phyloP scores from a whole-genome alignment of 1,284 basidiomycete species.

The Sutorius eximius region DNA sequence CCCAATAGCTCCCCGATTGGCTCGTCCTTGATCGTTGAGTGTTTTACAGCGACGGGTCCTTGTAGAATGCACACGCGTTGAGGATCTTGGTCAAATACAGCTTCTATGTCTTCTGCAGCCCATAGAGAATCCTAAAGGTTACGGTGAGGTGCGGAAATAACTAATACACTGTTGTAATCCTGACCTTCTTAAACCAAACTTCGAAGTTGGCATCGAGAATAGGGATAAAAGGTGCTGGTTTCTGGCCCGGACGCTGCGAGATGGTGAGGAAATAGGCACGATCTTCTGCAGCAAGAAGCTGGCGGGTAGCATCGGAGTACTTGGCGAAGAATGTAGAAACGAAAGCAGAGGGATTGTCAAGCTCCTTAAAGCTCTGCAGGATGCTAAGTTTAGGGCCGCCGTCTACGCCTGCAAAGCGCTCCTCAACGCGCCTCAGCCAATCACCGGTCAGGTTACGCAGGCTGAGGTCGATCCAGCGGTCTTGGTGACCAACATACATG shows the following conservation, averaged over 20 bases:
- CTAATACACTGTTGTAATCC: constrained; percentile 19
- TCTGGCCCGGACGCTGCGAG: constrained; percentile 92
- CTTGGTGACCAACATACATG: constrained; percentile 91
- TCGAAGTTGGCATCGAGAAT: constrained; percentile 91
- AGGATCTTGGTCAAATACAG: constrained; percentile 96
- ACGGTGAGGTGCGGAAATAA: constrained; percentile 18
- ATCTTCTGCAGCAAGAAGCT: constrained; percentile 94
- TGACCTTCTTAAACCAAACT: constrained; percentile 98
- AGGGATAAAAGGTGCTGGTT: constrained; percentile 99
- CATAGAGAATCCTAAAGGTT: constrained; percentile 85
- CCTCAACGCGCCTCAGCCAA: constrained; percentile 95
- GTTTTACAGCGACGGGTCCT: constrained; percentile 92
- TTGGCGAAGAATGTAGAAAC: constrained; percentile 82
- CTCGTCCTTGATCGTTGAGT: constrained; percentile 87
- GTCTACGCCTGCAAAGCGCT: constrained; percentile 94
- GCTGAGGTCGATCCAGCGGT: constrained; percentile 93
- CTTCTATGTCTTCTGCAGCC: constrained; percentile 98
- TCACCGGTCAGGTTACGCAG: constrained; percentile 94
- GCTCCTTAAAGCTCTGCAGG: constrained; percentile 83
- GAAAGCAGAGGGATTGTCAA: constrained; percentile 83
- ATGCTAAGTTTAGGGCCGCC: constrained; percentile 79
- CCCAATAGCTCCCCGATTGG: constrained; percentile 92
- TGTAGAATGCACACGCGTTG: constrained; percentile 98
- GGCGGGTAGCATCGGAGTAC: constrained; percentile 81
- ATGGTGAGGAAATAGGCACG: constrained; percentile 95